These are phyloP conservation scores for Rostrohypoxylon terebratum DNA, from an alignment of 495 filamentous ascomycete species.

Conservation along the genomic window DNA sequence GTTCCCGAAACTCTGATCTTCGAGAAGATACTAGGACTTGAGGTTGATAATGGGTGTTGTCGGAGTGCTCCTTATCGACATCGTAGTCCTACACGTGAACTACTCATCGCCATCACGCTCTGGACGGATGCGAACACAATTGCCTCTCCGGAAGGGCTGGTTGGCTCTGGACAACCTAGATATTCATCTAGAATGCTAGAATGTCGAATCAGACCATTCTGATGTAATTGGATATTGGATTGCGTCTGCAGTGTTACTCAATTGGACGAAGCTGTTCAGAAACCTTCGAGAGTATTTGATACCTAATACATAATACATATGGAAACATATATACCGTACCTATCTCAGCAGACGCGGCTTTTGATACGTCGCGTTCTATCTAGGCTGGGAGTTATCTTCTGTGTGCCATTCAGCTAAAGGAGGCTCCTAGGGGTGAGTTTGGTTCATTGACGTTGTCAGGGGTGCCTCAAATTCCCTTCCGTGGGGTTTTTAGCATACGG, in stretches of 20 bases:
- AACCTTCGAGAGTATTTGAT: neutral
- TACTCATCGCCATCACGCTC: neutral
- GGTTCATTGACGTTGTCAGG: neutral
- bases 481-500: neutral
- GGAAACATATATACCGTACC: neutral
- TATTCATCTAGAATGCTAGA: constrained; percentile 21
- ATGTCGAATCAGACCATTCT: constrained; percentile 27
- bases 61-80: neutral
- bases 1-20: neutral
- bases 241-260: constrained; percentile 3
- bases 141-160: neutral
- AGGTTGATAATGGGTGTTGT: neutral
- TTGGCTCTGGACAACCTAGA: neutral
- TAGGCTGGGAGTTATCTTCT: neutral
- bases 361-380: neutral
- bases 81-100: neutral
- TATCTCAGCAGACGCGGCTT: neutral
- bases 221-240: constrained; percentile 19
- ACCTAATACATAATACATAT: neutral
- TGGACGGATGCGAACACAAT: neutral
- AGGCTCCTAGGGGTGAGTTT: neutral
- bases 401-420: constrained; percentile 12
- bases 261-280: constrained; percentile 11
- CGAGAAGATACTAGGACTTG: neutral
- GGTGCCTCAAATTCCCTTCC: neutral